Percentiles rank a stretch among this genome's conserved stretches.
Evolutionary conservation across 73 alveolate genomes (phyloP).

Genomic region (Uronychia binucleata): DNA sequence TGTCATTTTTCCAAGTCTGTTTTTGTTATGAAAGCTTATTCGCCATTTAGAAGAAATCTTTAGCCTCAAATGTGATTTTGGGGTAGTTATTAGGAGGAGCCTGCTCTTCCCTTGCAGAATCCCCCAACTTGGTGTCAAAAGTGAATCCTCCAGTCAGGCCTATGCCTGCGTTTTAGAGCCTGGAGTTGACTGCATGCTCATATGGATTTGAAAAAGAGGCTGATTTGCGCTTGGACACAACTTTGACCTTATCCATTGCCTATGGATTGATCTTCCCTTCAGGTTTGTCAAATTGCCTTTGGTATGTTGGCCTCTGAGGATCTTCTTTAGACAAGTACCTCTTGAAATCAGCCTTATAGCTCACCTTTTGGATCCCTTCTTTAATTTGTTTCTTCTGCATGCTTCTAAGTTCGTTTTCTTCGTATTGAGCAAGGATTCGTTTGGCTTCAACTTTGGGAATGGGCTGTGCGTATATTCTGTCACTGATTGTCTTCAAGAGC

Average conservation of each 20-base stretch:
- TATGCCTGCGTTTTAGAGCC: slow-evolving; percentile 17
- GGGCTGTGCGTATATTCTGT: slow-evolving; percentile 49
- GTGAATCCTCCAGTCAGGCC: background rate
- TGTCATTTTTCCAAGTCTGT: slow-evolving; percentile 48
- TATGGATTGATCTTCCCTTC: slow-evolving; percentile 37
- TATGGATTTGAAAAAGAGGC: slow-evolving; percentile 37
- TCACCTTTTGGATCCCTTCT: slow-evolving; percentile 7
- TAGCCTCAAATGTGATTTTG: slow-evolving; percentile 51
- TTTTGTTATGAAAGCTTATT: slow-evolving; percentile 13
- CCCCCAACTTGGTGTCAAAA: background rate
- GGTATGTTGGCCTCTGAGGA: slow-evolving; percentile 23
- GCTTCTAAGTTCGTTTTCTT: slow-evolving; percentile 26
- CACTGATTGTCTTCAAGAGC: slow-evolving; percentile 46
- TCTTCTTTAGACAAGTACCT: slow-evolving; percentile 31
- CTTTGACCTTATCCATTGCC: background rate
- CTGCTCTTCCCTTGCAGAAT: background rate
- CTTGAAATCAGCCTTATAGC: background rate
- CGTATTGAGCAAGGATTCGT: slow-evolving; percentile 46
- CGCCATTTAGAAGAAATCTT: slow-evolving; percentile 51
- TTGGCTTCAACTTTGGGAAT: slow-evolving; percentile 49
- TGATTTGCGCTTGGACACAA: slow-evolving; percentile 3
- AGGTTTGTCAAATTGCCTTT: slow-evolving; percentile 19
- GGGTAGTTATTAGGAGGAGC: slow-evolving; percentile 42
- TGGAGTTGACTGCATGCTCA: slow-evolving; percentile 43
- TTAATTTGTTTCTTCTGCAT: background rate